Conservation (phyloP, 2,329 filamentous ascomycete genomes). For the Trichoderma sp. region DNA sequence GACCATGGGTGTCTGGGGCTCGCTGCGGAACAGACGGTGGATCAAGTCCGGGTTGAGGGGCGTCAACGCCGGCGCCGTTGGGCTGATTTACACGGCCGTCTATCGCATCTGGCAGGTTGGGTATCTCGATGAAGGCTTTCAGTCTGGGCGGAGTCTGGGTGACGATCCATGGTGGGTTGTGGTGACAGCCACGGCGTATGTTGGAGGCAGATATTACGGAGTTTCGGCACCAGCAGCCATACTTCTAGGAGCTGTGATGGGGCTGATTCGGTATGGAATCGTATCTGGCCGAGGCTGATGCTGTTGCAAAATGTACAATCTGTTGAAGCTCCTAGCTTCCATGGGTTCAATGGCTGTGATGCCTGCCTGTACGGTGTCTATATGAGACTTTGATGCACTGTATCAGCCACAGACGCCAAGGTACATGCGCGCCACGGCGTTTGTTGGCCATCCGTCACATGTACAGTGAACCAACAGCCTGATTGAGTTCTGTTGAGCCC, state of each 20-base stretch:
- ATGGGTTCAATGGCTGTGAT: too few relatives aligned
- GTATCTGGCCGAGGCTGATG: conserved; percentile 7
- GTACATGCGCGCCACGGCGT: not conserved
- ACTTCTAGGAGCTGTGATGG: conserved; percentile 34
- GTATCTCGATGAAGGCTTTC: conserved; percentile 49
- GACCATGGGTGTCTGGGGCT: conserved; percentile 54
- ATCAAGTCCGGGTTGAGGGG: conserved; percentile 52
- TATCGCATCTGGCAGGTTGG: conserved; percentile 63
- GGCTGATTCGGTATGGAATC: conserved; percentile 33
- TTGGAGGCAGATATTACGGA: conserved; percentile 34
- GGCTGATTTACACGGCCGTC: conserved; percentile 61
- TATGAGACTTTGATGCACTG: not conserved
- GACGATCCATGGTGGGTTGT: conserved; percentile 64
- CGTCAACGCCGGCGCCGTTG: conserved; percentile 58
- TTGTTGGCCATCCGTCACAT: not conserved
- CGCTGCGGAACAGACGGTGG: conserved; percentile 43
- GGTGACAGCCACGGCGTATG: conserved; percentile 45
- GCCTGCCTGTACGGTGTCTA: not conserved
- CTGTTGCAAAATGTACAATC: not conserved
- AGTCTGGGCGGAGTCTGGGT: conserved; percentile 50
- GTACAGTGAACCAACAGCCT: not conserved
- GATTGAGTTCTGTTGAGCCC: not conserved
- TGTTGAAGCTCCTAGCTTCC: not conserved
- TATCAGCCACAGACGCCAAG: not conserved
- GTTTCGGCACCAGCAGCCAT: conserved; percentile 34